These are phyloP conservation scores for Schizosaccharomyces versatilis DNA, from an alignment of 1,139 yeast genomes.

Conservation along the genomic window DNA sequence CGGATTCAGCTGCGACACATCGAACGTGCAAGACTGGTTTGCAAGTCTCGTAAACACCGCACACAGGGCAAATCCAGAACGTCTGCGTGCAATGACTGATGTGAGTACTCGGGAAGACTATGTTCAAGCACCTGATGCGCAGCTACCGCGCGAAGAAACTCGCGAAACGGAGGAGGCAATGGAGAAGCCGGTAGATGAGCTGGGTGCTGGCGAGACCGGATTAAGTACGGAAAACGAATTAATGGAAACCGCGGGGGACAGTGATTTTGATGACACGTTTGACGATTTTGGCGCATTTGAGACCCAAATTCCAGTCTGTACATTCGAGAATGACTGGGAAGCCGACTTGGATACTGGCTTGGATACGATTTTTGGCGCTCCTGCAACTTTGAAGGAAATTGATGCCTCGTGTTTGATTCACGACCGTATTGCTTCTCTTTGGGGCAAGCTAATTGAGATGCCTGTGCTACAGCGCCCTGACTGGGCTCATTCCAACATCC, in stretches of 20 bases:
- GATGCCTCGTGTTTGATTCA: conserved; percentile 2
- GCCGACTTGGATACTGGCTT: background rate
- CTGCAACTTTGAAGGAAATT: background rate
- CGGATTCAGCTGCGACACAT: too few relatives aligned
- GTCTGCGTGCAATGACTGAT: too few relatives aligned
- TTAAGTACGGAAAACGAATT: conserved; percentile 2
- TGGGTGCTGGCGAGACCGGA: too few relatives aligned
- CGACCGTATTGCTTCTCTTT: conserved; percentile 11
- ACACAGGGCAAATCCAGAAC: too few relatives aligned
- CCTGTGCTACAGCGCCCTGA: conserved; percentile 33
- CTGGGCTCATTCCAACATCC: conserved; percentile 38
- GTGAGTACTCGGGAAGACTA: conserved; percentile 1
- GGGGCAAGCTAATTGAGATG: conserved; percentile 22
- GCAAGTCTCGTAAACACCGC: too few relatives aligned
- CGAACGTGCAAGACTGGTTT: too few relatives aligned
- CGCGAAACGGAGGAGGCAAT: background rate
- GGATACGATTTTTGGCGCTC: background rate
- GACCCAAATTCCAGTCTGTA: conserved; percentile 3
- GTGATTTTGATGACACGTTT: conserved; percentile 6
- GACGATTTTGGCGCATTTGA: conserved; percentile 10
- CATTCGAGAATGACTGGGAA: background rate
- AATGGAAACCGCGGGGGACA: conserved; percentile 4
- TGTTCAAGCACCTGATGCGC: conserved; percentile 1
- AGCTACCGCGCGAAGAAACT: background rate
- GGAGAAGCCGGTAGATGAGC: background rate